These are phyloP conservation scores for Daucus carota DNA, from an alignment of 129 eudicot genomes.

Conservation along the genomic window DH1_v3.0 NC_030388.2:16599501-16600000, in stretches of 20 bases:
- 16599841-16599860: constrained; percentile 54
- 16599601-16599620: neutral
- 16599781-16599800: constrained; percentile 94
- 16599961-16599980: neutral
- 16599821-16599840: constrained; percentile 98
- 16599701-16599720: constrained; percentile 74
- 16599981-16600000: neutral
- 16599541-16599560: neutral
- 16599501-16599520: neutral
- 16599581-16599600: neutral
- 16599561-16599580: neutral
- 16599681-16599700: constrained; percentile 95
- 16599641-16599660: constrained; percentile 7
- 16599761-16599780: constrained; percentile 93
- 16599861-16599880: neutral
- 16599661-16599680: constrained; percentile 82
- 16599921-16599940: neutral
- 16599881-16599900: neutral
- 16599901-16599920: neutral
- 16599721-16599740: constrained; percentile 76
- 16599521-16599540: neutral
- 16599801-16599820: constrained; percentile 95
- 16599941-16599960: neutral
- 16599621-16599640: neutral
- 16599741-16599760: constrained; percentile 92